Conservation (phyloP, 805 yeast species). For the Starmerella floricola region DNA sequence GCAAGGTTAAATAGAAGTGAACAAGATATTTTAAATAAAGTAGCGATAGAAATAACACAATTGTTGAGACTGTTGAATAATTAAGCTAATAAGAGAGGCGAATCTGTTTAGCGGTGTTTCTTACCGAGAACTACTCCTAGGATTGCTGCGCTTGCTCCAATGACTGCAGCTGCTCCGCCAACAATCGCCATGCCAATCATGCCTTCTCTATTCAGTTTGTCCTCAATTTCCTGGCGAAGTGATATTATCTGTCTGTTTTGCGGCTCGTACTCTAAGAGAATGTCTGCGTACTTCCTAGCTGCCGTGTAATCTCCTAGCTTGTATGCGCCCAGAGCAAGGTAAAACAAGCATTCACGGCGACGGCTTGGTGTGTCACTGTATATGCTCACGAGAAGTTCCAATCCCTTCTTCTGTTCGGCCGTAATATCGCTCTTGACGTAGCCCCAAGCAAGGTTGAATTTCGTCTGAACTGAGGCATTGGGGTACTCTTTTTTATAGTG, state of each 20-base stretch:
- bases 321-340: conserved; percentile 74
- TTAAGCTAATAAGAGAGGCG: background rate
- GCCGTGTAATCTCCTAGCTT: conserved; percentile 79
- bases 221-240: conserved; percentile 66
- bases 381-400: conserved; percentile 45
- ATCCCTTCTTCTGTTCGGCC: conserved; percentile 65
- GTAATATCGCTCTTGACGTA: conserved; percentile 56
- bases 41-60: no score
- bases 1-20: no score
- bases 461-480: conserved; percentile 64
- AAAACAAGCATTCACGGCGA: conserved; percentile 81
- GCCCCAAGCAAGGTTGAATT: conserved; percentile 95
- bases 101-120: conserved; percentile 3
- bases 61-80: no score
- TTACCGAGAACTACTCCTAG: conserved; percentile 28
- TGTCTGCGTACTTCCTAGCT: conserved; percentile 75
- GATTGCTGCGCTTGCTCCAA: conserved; percentile 60
- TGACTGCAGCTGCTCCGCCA: conserved; percentile 65
- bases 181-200: conserved; percentile 77
- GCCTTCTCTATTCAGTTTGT: conserved; percentile 75
- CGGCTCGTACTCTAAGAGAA: conserved; percentile 68
- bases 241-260: conserved; percentile 65
- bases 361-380: conserved; percentile 70
- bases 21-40: no score
- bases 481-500: conserved; percentile 77